Evolutionary conservation across 129 eudicot species (phyloP).

Genomic region (Arctium minus): DNA sequence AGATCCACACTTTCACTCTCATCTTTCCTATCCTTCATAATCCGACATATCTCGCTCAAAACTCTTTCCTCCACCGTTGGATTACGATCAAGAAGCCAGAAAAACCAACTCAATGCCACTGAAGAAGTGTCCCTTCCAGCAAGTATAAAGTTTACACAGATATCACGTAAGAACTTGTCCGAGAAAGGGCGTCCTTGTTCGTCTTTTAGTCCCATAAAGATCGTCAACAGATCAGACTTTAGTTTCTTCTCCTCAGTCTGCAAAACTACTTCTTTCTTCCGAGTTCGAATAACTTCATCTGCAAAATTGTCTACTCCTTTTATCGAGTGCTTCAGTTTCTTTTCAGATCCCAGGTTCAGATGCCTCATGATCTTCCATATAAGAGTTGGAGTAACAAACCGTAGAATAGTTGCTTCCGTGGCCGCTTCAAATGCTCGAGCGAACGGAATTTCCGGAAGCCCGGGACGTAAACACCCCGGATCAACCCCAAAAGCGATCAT

Average conservation of each 20-base stretch:
- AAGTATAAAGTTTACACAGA: conserved; percentile 88
- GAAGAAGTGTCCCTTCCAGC: conserved; percentile 99
- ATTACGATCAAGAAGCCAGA: conserved; percentile 78
- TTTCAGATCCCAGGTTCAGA: conserved; percentile 58
- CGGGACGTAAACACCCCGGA: conserved; percentile 83
- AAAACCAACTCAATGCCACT: conserved; percentile 94
- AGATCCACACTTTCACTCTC: conserved; percentile 17
- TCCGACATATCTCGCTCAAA: conserved; percentile 56
- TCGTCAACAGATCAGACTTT: conserved; percentile 80
- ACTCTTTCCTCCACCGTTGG: conserved; percentile 70
- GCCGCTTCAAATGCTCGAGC: conserved; percentile 90
- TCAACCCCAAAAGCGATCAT: conserved; percentile 98
- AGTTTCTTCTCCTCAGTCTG: conserved; percentile 36
- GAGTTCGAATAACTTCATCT: conserved; percentile 64
- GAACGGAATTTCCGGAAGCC: conserved; percentile 80
- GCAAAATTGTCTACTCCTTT: conserved; percentile 78
- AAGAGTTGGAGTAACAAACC: conserved; percentile 82
- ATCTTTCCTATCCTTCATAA: conserved; percentile 44
- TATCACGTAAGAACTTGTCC: conserved; percentile 76
- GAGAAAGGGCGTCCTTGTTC: conserved; percentile 66
- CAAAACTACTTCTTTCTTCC: conserved; percentile 68
- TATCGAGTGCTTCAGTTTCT: conserved; percentile 57
- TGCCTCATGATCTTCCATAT: conserved; percentile 79
- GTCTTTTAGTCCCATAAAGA: conserved; percentile 81
- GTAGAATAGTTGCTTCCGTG: conserved; percentile 70